Conservation (phyloP, 2,329 filamentous ascomycete genomes). For the Pseudonectria buxi region DNA sequence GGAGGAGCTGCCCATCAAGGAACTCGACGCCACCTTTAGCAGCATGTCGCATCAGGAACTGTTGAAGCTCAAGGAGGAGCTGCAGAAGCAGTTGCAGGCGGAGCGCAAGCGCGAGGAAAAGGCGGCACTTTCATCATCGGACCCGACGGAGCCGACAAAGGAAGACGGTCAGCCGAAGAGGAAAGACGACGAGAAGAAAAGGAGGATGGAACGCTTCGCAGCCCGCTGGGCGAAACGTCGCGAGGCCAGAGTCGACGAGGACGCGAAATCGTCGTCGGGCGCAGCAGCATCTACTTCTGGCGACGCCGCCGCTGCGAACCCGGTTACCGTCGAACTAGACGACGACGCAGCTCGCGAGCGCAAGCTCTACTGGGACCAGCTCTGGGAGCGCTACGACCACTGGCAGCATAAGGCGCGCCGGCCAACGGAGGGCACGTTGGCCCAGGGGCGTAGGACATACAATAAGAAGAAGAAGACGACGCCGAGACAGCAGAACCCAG, state of each 20-base stretch:
- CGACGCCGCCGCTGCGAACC: not conserved
- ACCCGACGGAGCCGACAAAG: no score
- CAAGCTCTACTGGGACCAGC: constrained; percentile 16
- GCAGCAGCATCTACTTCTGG: not conserved
- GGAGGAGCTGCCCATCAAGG: constrained; percentile 20
- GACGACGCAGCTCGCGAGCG: constrained; percentile 10
- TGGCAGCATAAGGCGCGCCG: constrained; percentile 3
- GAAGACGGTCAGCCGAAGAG: constrained; percentile 1
- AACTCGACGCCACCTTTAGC: constrained; percentile 23
- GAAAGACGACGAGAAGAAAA: constrained; percentile 14
- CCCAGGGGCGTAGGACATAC: no score
- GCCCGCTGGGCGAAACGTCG: constrained; percentile 15
- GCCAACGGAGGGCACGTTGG: not conserved
- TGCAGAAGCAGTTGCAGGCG: constrained; percentile 13
- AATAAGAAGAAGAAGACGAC: no score
- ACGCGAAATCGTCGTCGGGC: no score
- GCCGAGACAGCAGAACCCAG: no score
- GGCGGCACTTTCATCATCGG: constrained; percentile 7
- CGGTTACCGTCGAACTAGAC: constrained; percentile 7
- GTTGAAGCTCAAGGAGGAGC: constrained; percentile 15
- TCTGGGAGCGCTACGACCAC: constrained; percentile 22
- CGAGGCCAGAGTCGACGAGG: not conserved
- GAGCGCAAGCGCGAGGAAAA: constrained; percentile 12
- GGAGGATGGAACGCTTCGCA: constrained; percentile 14
- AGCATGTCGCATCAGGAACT: constrained; percentile 26